A percentile compares a stretch with the other conserved stretches of the same genome.
Conservation (phyloP, 106 monocot species). For the Dendrobium catenatum region DNA sequence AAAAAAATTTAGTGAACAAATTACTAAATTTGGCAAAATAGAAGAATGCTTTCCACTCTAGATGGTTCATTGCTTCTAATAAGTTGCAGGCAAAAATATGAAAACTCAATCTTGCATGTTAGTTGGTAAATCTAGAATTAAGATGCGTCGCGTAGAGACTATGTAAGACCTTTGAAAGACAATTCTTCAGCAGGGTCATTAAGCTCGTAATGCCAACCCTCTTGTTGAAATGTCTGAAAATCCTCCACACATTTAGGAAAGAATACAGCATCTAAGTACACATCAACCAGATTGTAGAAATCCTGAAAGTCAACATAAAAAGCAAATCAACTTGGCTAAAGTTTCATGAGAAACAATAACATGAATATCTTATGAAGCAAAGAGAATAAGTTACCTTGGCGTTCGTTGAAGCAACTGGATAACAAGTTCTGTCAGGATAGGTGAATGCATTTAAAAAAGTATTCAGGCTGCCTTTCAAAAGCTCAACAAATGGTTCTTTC, state of each 20-base stretch:
- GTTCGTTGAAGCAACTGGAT: slow-evolving; percentile 99
- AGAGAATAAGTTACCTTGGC: slow-evolving; percentile 46
- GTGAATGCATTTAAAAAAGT: slow-evolving; percentile 99
- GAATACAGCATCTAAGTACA: slow-evolving; percentile 96
- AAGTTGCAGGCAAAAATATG: background rate
- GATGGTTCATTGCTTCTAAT: background rate
- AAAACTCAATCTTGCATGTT: background rate
- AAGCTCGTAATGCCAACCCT: slow-evolving; percentile 99
- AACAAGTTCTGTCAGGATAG: slow-evolving; percentile 98
- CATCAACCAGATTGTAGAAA: slow-evolving; percentile 99
- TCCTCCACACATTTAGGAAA: slow-evolving; percentile 95
- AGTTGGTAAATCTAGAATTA: slow-evolving; percentile 1
- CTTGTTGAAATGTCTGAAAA: slow-evolving; percentile 95
- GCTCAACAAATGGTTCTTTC: slow-evolving; percentile 97
- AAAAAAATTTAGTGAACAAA: background rate
- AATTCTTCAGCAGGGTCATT: slow-evolving; percentile 84
- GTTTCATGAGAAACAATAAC: background rate
- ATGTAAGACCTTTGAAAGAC: slow-evolving; percentile 74
- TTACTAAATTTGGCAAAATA: background rate
- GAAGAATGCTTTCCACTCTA: background rate
- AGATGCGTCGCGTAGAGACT: background rate
- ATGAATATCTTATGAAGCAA: slow-evolving; percentile 5
- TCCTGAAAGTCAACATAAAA: slow-evolving; percentile 42
- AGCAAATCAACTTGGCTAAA: background rate
- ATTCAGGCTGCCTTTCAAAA: slow-evolving; percentile 89